These are phyloP conservation scores for Allantophomopsis lycopodina DNA, from an alignment of 2,329 filamentous ascomycete species.

Conservation along the genomic window DNA sequence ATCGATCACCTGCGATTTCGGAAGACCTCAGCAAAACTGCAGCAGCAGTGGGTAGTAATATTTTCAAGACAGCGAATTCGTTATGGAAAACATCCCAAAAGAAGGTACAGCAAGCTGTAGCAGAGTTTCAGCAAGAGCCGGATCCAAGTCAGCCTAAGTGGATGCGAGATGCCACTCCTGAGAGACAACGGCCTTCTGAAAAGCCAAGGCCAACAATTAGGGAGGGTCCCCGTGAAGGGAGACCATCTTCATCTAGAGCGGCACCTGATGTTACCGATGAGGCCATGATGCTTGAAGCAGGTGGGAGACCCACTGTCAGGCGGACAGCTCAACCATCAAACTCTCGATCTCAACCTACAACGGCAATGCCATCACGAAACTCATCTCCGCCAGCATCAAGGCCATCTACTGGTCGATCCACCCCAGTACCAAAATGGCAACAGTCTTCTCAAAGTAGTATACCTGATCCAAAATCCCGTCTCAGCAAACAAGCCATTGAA, in stretches of 20 bases:
- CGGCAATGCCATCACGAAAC: conserved; percentile 23
- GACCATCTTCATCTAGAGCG: conserved; percentile 4
- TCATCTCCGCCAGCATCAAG: conserved; percentile 34
- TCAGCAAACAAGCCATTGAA: conserved; percentile 63
- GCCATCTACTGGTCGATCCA: conserved; percentile 25
- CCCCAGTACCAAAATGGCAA: conserved; percentile 45
- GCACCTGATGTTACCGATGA: conserved; percentile 45
- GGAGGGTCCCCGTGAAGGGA: conserved; percentile 18
- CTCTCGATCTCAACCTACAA: conserved; percentile 6
- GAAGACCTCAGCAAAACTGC: conserved; percentile 75
- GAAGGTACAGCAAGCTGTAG: conserved; percentile 80
- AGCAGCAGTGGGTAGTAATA: conserved; percentile 64
- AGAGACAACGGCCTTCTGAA: conserved; percentile 19
- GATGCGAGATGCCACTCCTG: conserved; percentile 61
- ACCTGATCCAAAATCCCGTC: conserved; percentile 39
- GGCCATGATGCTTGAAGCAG: conserved; percentile 66
- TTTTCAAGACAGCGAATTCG: conserved; percentile 90
- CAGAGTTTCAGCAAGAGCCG: conserved; percentile 63
- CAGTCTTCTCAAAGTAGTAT: conserved; percentile 28
- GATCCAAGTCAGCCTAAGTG: conserved; percentile 81
- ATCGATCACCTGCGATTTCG: conserved; percentile 35
- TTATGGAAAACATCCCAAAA: conserved; percentile 93
- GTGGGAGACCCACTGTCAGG: conserved; percentile 36
- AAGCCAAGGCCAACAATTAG: conserved; percentile 18
- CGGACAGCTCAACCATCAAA: conserved; percentile 13